These are phyloP conservation scores for Solanum clarkiae DNA, from an alignment of 257 asterid species.

Conservation along the genomic window DNA sequence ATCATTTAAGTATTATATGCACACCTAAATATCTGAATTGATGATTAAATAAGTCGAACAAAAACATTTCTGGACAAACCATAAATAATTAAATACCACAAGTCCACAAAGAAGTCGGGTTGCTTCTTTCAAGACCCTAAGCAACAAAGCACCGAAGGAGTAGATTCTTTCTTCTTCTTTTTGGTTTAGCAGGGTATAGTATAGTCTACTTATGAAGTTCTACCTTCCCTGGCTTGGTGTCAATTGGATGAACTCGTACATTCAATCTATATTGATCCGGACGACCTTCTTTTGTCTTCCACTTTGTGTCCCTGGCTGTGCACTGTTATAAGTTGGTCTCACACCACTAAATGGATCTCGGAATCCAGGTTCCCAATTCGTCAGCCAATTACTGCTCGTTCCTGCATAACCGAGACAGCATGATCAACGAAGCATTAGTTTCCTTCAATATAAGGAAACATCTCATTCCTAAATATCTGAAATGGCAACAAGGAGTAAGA, in stretches of 20 bases:
- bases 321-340: neutral
- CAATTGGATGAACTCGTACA: neutral
- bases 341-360: conserved; percentile 14
- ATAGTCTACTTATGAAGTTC: neutral
- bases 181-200: neutral
- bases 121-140: neutral
- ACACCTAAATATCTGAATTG: neutral
- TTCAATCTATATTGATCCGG: conserved; percentile 50
- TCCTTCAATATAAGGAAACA: neutral
- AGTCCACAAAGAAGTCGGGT: neutral
- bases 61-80: neutral
- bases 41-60: neutral
- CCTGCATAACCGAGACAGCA: conserved; percentile 15
- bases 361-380: conserved; percentile 14
- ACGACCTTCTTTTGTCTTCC: conserved; percentile 48
- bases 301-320: conserved; percentile 1
- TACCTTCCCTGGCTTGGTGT: neutral
- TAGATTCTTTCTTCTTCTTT: neutral
- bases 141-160: neutral
- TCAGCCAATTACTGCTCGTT: conserved; percentile 1
- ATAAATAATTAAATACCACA: neutral
- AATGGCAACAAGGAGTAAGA: neutral
- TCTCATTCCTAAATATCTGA: neutral
- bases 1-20: too few relatives aligned
- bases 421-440: neutral